Conservation (phyloP, 2,329 filamentous ascomycete species). For the Trichoderma harzianum region DNA sequence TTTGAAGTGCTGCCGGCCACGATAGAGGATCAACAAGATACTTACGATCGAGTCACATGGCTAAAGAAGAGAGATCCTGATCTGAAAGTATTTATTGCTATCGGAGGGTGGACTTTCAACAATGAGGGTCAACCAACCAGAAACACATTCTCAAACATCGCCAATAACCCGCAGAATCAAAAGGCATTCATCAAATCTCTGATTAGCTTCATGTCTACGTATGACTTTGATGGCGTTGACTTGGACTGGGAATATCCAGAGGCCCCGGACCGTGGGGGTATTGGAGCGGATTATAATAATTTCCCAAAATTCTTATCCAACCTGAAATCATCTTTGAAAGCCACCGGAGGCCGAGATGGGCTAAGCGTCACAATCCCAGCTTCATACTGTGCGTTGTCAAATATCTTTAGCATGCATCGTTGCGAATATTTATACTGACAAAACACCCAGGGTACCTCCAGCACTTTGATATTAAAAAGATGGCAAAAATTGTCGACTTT, state of each 20-base stretch:
- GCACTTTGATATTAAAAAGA: too few species aligned
- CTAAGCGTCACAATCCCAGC: too few species aligned
- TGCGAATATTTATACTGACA: too few species aligned
- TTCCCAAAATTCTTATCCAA: constrained; percentile 19
- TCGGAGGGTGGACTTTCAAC: constrained; percentile 31
- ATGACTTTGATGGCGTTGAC: constrained; percentile 32
- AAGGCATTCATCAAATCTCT: not conserved
- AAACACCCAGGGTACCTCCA: too few species aligned
- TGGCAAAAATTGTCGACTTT: too few species aligned
- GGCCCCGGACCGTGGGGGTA: constrained; percentile 29
- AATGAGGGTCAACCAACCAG: constrained; percentile 30
- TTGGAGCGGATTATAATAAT: constrained; percentile 25
- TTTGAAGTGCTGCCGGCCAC: constrained; percentile 15
- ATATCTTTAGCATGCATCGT: too few species aligned
- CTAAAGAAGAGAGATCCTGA: not conserved
- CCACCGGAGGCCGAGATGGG: too few species aligned
- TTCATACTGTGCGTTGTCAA: too few species aligned
- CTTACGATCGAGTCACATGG: constrained; percentile 1
- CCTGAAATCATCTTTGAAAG: too few species aligned
- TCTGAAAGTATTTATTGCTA: not conserved
- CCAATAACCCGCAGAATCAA: not conserved
- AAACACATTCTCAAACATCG: not conserved
- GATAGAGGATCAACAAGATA: not conserved
- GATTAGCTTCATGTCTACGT: not conserved
- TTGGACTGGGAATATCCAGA: constrained; percentile 31